Evolutionary conservation across 768 basidiomycete genomes (phyloP).

Genomic region (Nidularia pulvinata): DNA sequence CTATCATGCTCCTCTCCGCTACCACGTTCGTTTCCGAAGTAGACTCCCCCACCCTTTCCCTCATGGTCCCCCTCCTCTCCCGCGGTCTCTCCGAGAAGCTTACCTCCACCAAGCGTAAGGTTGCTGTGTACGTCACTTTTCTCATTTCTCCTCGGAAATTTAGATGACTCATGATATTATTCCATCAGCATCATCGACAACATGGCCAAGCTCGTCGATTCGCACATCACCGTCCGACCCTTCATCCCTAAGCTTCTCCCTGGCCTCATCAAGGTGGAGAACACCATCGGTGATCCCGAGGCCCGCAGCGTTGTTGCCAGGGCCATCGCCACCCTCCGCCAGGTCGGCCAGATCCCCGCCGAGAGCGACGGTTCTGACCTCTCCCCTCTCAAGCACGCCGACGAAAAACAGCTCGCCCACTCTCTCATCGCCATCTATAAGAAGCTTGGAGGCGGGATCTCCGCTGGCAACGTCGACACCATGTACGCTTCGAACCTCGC

Average conservation of each 20-base stretch:
- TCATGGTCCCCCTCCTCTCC: constrained; percentile 95
- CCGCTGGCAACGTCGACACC: constrained; percentile 53
- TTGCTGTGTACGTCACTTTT: constrained; percentile 76
- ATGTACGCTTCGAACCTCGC: constrained; percentile 81
- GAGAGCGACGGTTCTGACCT: constrained; percentile 89
- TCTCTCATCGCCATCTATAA: constrained; percentile 80
- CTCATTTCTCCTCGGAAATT: constrained; percentile 10
- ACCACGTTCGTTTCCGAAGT: constrained; percentile 99
- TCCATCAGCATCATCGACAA: constrained; percentile 97
- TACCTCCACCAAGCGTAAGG: constrained; percentile 96
- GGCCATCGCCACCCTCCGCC: constrained; percentile 94
- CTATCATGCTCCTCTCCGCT: constrained; percentile 92
- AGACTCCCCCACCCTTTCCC: constrained; percentile 94
- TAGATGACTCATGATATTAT: constrained; percentile 15
- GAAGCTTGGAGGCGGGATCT: constrained; percentile 70
- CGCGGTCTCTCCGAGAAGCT: constrained; percentile 95
- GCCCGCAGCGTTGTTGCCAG: constrained; percentile 90
- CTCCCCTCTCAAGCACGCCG: constrained; percentile 79
- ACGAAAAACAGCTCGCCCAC: constrained; percentile 63
- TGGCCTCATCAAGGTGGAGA: constrained; percentile 94
- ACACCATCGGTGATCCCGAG: constrained; percentile 95
- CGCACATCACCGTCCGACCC: constrained; percentile 91
- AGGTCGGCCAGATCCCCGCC: constrained; percentile 90
- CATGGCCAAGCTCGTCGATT: constrained; percentile 99
- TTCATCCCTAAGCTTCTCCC: constrained; percentile 97